A percentile compares a stretch with the other conserved stretches of the same genome.
phyloP scores from a whole-genome alignment of 306 rosid species.

The Vigna angularis region DNA sequence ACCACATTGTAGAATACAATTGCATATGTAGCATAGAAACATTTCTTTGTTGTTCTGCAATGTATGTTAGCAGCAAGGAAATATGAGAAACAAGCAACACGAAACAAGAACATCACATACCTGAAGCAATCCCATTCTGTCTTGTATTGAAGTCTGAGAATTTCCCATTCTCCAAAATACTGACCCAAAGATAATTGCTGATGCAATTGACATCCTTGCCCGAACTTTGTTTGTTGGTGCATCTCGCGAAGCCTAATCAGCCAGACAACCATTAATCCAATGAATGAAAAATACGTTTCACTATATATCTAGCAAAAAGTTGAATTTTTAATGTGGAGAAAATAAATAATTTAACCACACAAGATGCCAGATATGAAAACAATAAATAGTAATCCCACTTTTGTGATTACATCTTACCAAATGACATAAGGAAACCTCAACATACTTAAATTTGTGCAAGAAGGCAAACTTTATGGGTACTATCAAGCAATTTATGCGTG shows the following conservation, averaged over 20 bases:
- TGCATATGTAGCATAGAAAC: constrained; percentile 29
- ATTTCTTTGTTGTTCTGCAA: constrained; percentile 22
- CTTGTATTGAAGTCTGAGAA: constrained; percentile 98
- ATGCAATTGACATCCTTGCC: constrained; percentile 90
- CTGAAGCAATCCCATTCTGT: constrained; percentile 99
- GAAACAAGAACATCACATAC: constrained; percentile 55
- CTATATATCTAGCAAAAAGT: constrained; percentile 17
- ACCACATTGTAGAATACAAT: constrained; percentile 7
- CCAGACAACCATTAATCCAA: constrained; percentile 43
- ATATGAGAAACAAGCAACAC: constrained; percentile 28
- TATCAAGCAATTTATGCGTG: constrained; percentile 34
- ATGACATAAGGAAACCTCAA: constrained; percentile 28
- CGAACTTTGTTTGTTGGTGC: constrained; percentile 92
- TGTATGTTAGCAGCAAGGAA: constrained; percentile 35
- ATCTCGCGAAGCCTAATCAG: constrained; percentile 84
- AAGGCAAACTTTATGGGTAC: constrained; percentile 22
- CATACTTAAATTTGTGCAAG: constrained; percentile 15
- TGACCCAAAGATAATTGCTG: constrained; percentile 91
- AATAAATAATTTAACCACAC: constrained; percentile 3
- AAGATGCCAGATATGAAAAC: constrained; percentile 24
- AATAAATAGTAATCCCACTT: constrained; percentile 19
- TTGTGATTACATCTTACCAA: constrained; percentile 24
- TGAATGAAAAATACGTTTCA: constrained; percentile 45
- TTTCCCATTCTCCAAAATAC: constrained; percentile 96
- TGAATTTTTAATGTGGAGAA: constrained; percentile 21